Evolutionary conservation across 2,329 filamentous ascomycete species (phyloP).

Genomic region (Cryphonectria japonica): DNA sequence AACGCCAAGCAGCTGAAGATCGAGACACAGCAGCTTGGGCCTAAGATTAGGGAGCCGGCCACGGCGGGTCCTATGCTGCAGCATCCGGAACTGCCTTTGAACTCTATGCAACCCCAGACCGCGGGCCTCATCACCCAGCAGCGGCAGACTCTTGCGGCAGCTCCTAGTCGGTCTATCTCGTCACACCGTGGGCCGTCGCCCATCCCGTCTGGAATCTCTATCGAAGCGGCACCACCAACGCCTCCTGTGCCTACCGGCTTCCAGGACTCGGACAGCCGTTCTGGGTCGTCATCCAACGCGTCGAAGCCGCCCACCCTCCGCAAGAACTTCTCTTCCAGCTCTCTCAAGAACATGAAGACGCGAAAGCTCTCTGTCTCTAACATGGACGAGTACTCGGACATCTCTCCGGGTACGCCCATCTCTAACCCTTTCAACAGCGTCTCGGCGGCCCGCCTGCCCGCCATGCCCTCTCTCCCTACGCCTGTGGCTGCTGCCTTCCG

Average conservation of each 20-base stretch:
- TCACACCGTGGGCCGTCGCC: conserved; percentile 38
- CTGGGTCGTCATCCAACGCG: conserved; percentile 60
- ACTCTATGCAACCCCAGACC: conserved; percentile 34
- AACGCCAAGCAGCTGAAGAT: conserved; percentile 86
- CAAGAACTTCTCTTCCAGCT: conserved; percentile 74
- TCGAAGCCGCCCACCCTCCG: conserved; percentile 52
- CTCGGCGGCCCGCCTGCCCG: conserved; percentile 52
- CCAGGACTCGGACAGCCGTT: conserved; percentile 43
- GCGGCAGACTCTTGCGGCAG: conserved; percentile 46
- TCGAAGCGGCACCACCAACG: conserved; percentile 34
- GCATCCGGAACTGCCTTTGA: conserved; percentile 17
- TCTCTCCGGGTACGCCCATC: conserved; percentile 74
- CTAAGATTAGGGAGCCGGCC: conserved; percentile 33
- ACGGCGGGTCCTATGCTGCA: conserved; percentile 34
- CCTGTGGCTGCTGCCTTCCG: conserved; percentile 67
- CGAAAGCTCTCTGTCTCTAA: conserved; percentile 73
- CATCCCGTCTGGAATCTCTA: conserved; percentile 37
- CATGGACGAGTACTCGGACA: conserved; percentile 64
- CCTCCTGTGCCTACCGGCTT: conserved; percentile 39
- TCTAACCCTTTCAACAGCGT: conserved; percentile 65
- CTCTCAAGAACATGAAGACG: conserved; percentile 71
- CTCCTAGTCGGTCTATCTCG: conserved; percentile 37
- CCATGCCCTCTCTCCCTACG: conserved; percentile 68
- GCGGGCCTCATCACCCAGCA: conserved; percentile 47
- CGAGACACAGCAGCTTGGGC: conserved; percentile 63